Evolutionary conservation across 257 asterid species (phyloP), one percentile per base, ranked within the genome.

Genomic region (Solanum appendiculatum): DNA sequence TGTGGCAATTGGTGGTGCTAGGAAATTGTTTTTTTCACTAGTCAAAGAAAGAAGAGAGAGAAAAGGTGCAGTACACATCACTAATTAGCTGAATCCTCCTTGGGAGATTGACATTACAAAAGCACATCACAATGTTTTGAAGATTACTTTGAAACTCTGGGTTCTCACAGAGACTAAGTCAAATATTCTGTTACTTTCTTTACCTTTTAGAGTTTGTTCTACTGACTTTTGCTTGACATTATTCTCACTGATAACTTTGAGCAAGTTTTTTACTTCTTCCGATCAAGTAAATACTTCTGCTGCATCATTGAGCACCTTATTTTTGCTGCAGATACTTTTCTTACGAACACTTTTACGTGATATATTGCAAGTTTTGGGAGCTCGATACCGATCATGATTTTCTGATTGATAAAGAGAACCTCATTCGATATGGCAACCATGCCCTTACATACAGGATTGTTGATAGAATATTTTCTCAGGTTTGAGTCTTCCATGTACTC

Each of bases 291-390:
- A 81, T 48, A 16, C 42, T 29, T 48, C 68, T 48, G 44, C 20
- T 15, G 63, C 68, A 20, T 48, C 44, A 48, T 3, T 31, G 7
- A 31, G 69, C 29, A 48, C 27, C 63, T 31, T 46, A 80, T 80
- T 31, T 70, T 58, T 89, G 85, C 91, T 92, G 85, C 94, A 97
- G 99, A 95, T 97, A 96, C 93, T 97, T 97, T 93, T 97, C 99
- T 36, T 97, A 97, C 73, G 99, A 97, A 91, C 99, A 97, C 93
- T 97, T 97, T 88, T 97, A 97, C 86, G 99, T 97, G 92, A 97
- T 97, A 93, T 97, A 97, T 90, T 97, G 99, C 98, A 97, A 97
- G 92, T 97, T 97, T 88, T 97, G 99, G 99, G 99, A 97, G 95
- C 98, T 97, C 89, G 99, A 97, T 88, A 91, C 99, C 12, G 99